Evolutionary conservation across 176 grass and related monocot genomes (phyloP), one percentile per base, ranked within the genome.

Genomic region (Rhynchospora pubera): DNA sequence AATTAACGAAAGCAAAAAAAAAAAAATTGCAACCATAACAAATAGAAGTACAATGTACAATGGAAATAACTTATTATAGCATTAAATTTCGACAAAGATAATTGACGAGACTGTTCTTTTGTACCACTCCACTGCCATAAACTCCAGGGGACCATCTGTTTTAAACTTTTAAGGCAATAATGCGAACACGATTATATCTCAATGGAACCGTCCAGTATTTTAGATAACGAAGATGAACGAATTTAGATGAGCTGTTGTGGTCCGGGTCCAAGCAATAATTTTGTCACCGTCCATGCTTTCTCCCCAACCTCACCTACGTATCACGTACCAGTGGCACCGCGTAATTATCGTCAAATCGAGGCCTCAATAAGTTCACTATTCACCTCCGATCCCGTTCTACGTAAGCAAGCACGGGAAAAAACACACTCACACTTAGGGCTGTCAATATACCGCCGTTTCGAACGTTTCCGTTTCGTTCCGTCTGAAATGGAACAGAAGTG

Each of bases 181-280:
- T 58, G 15, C 1, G 16, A 58, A 32, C 11, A 65, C 4, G 14
- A 5, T 30, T 32, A 65, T 14, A 32, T 1, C 0, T 30, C 11
- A 15, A 3, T 65, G n/a, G 18, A 71, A 3, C 46, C 26, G 22
- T 28, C 61, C 10, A 63, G 22, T 28, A 30, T 28, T 63, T 63
- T 13, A 30, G 5, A 28, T 28, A 58, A 58, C 56, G 56, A 18
- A 58, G 0, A 58, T 1, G 6, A 12, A 30, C 18, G 28, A 66
- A 66, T 66, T 69, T 34, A 15, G 9, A 48, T 13, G 12, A 74
- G 2, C n/a, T 15, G 61, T 11, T 43, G 26, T 62, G 77, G n/a
- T 62, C 77, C 56, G 57, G 15, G 55, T 50, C 30, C 62, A 80
- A 80, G 43, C 57, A 80, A 80, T 73, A 45, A 58, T 42, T 79